Evolutionary conservation across 106 monocot species (phyloP).

Genomic region (Ottelia alismoides): DNA sequence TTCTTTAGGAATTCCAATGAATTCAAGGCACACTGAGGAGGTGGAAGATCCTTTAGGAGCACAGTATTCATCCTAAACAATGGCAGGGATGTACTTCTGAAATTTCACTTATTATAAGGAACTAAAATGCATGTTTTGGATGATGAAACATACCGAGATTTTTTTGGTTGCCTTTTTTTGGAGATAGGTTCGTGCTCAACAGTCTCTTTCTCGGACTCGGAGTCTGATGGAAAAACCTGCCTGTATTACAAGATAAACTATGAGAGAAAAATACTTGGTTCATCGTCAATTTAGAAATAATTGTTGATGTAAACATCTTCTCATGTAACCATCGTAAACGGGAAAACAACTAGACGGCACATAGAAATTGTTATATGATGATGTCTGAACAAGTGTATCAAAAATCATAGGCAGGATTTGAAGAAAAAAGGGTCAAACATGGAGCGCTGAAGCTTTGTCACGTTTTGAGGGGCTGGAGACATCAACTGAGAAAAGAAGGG

Average conservation of each 20-base stretch:
- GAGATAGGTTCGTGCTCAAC: conserved; percentile 20
- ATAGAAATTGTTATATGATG: not conserved
- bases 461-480: too few relatives aligned
- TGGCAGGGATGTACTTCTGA: not conserved
- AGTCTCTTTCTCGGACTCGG: conserved; percentile 46
- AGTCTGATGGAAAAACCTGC: conserved; percentile 59
- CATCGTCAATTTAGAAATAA: not conserved
- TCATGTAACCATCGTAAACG: not conserved
- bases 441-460: too few relatives aligned
- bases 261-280: not conserved
- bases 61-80: conserved; percentile 45
- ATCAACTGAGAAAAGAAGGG: too few relatives aligned
- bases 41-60: conserved; percentile 49
- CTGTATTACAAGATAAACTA: conserved; percentile 13
- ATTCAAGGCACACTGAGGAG: conserved; percentile 36
- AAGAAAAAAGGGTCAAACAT: not conserved
- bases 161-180: conserved; percentile 48
- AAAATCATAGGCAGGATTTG: too few relatives aligned
- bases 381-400: not conserved
- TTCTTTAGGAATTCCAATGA: conserved; percentile 71
- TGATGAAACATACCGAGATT: conserved; percentile 27
- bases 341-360: not conserved
- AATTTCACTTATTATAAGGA: not conserved
- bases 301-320: not conserved
- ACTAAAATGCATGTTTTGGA: not conserved